Base-by-base conservation (phyloP, 2,329 filamentous ascomycete genomes). In the Cucurbitaria berberidis region DNA sequence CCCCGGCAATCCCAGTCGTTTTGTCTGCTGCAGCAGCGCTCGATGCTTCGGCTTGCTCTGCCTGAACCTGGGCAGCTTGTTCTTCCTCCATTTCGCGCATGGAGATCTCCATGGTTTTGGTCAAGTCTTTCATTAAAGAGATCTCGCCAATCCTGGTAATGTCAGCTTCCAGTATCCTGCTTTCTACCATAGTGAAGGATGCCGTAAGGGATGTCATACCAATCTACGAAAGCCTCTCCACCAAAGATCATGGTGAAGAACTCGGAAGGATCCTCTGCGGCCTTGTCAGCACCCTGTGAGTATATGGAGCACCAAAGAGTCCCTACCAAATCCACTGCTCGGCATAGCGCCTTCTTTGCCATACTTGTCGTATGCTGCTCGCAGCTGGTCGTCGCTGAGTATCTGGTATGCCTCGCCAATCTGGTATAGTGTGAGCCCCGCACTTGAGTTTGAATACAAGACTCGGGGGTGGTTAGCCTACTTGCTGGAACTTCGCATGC, bases 181-280 rank as follows among this genome's bases (percentile, higher is more conserved):
- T 22, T 24, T 21, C 6, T 7, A 22, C 13, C 6, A 11, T 15
- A 22, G 19, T 9, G 24, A n/a, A 39, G n/a, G 6, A 21, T 36
- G 3, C 4, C 19, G 13, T n/a, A 13, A 24, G 6, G 15, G 19
- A 15, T 13, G 16, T n/a, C 62, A 36, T 73, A 78, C 77, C 95
- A 91, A 80, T 99, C 93, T 56, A 89, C 82, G 70, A 99, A 99
- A 11, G 93, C 92, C 67, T 97, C 93, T 55, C 95, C 95, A 65
- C 95, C 95, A 72, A 99, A 99, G 66, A 99, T 99, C 81, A 93
- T 96, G 69, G 90, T 90, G 79, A 99, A 99, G 84, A 99, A 99
- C 78, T 99, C 95, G 60, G 92, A 85, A 1, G 95, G 95, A 75
- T 99, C 95, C 81, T 89, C 86, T 85, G 70, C 49, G 22, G n/a